Base-by-base conservation (phyloP, 2,329 filamentous ascomycete species). In the Fusarium staphyleae region DNA sequence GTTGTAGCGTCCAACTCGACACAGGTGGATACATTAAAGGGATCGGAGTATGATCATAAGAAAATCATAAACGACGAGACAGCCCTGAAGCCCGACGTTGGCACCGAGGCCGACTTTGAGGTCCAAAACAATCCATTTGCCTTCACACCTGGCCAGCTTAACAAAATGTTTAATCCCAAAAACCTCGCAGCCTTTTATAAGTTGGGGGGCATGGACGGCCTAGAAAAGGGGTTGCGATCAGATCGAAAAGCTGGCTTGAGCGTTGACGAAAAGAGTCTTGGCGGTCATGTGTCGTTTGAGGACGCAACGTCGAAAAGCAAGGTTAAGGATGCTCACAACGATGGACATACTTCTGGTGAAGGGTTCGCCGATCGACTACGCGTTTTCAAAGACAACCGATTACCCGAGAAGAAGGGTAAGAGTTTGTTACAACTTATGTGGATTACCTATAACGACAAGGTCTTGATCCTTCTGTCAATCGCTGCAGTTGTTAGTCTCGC, bases 161-260 rank as follows among this genome's bases (percentile, higher is more conserved):
- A 87, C 66, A 96, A 96, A 73, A 83, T 96, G 76, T 85, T 93
- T 57, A 95, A 96, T 69, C 93, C 93, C 3, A 96, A 96, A 77
- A 96, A 86, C 56, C 75, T 96, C 52, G 79, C 87, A 11, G 92
- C 92, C 1, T 96, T 93, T 64, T 89, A 88, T 67, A 87, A 87
- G 12, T 72, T 97, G 5, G 92, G 93, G 41, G 93, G 93, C 18
- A 73, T 96, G 13, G 75, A 74, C 14, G 93, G 93, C 1, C 73
- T 97, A 41, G 91, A 93, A 72, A 89, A 86, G 68, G 93, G 92
- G 9, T 76, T 97, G 24, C 81, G 89, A 41, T 87, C 86, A 6
- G 85, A 95, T 70, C 79, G 90, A 24, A 83, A 81, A 43, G 80
- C 87, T 29, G 93, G 93, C 7, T 72, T 97, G 46, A 93, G 90